Percentiles rank a stretch among this genome's conserved stretches.
Conservation (phyloP, 352 stramenopile genomes). For the Thalassiosira sp. region DNA sequence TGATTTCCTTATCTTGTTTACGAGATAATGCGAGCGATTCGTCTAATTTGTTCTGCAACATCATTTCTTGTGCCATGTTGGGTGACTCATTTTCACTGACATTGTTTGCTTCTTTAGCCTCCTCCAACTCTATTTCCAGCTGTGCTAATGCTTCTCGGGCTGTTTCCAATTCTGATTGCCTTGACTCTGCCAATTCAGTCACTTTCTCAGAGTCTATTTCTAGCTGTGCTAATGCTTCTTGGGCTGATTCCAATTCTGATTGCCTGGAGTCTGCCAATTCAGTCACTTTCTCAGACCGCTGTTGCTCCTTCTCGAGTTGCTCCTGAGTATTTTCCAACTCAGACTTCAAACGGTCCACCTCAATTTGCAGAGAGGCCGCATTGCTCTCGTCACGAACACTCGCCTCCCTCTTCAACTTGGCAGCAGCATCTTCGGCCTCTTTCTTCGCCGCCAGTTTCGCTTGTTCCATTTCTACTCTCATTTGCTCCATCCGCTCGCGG, state of each 20-base stretch:
- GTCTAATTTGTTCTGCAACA: slow-evolving; percentile 22
- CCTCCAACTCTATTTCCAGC: slow-evolving; percentile 25
- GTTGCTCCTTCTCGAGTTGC: slow-evolving; percentile 23
- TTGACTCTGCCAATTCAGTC: slow-evolving; percentile 3
- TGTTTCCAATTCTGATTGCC: slow-evolving; percentile 18
- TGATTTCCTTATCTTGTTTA: slow-evolving; percentile 31
- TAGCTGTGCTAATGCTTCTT: slow-evolving; percentile 17
- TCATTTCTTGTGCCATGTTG: background rate
- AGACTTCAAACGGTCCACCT: slow-evolving; percentile 28
- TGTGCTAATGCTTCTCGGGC: slow-evolving; percentile 14
- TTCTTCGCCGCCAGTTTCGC: slow-evolving; percentile 31
- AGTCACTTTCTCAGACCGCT: slow-evolving; percentile 17
- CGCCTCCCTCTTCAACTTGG: slow-evolving; percentile 25
- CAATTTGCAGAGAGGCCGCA: slow-evolving; percentile 23
- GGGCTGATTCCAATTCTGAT: slow-evolving; percentile 21
- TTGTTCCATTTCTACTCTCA: slow-evolving; percentile 42
- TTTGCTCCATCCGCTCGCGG: slow-evolving; percentile 36
- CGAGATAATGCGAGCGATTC: slow-evolving; percentile 6
- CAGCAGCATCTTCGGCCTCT: slow-evolving; percentile 37
- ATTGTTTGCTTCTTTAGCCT: background rate
- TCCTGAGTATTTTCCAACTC: slow-evolving; percentile 28
- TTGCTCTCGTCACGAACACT: slow-evolving; percentile 20
- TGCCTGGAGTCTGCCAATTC: slow-evolving; percentile 3
- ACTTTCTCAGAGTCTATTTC: slow-evolving; percentile 22
- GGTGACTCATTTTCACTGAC: background rate